Conservation (phyloP, 129 eudicot species). For the Smallanthus sonchifolius region DNA sequence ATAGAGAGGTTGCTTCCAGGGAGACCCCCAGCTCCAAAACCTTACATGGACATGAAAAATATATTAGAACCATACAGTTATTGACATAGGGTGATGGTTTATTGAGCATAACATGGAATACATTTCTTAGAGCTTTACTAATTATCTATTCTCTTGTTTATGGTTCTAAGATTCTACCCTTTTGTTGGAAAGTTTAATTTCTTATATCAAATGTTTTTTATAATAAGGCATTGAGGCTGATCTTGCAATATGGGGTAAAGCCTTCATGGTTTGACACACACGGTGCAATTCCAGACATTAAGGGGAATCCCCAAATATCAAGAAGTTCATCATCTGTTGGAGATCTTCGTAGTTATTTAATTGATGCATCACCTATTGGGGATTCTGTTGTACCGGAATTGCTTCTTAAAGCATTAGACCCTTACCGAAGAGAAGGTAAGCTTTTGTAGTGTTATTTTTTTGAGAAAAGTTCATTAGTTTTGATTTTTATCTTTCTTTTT, state of each 20-base stretch:
- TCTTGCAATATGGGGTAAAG: conserved; percentile 88
- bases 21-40: too few relatives aligned
- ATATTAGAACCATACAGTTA: too few relatives aligned
- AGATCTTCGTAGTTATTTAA: conserved; percentile 85
- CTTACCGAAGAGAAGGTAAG: conserved; percentile 85
- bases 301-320: conserved; percentile 37
- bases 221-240: conserved; percentile 71
- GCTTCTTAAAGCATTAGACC: conserved; percentile 95
- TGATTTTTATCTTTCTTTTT: neutral
- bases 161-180: neutral
- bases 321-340: conserved; percentile 49
- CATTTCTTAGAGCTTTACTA: neutral
- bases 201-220: neutral
- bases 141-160: neutral
- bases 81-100: neutral
- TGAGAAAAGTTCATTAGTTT: conserved; percentile 8
- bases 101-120: neutral
- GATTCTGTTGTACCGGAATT: conserved; percentile 92
- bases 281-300: conserved; percentile 33
- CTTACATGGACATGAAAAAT: too few relatives aligned
- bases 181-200: neutral
- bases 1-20: too few relatives aligned
- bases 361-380: conserved; percentile 65
- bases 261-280: conserved; percentile 74
- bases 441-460: neutral